A percentile compares a stretch with the other conserved stretches of the same genome.
These are phyloP conservation scores for Heliosperma pusillum DNA, from an alignment of 148 eudicot species.

Conservation along the genomic window DNA sequence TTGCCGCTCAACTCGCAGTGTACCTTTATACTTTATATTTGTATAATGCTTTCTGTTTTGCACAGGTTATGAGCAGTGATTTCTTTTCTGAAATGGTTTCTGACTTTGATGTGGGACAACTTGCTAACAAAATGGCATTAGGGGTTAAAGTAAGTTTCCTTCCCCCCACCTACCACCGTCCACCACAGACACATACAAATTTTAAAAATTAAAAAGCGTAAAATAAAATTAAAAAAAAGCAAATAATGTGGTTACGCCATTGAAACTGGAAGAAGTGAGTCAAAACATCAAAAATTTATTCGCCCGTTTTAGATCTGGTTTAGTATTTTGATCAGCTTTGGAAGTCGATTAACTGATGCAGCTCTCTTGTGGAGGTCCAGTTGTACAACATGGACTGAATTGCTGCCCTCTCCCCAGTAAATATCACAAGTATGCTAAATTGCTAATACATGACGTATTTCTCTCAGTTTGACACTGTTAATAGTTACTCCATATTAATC, in stretches of 20 bases:
- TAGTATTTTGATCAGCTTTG: not conserved
- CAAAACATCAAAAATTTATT: not conserved
- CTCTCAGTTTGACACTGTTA: not conserved
- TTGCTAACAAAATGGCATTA: slow-evolving; percentile 19
- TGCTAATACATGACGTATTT: not conserved
- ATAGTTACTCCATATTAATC: not conserved
- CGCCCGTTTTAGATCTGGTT: not conserved
- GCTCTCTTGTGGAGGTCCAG: not conserved
- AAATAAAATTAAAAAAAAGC: not conserved
- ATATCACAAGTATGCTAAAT: not conserved
- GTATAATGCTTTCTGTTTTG: slow-evolving; percentile 2
- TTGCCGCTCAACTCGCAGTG: not conserved
- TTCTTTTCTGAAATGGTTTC: slow-evolving; percentile 34
- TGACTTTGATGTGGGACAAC: slow-evolving; percentile 28
- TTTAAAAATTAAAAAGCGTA: too few species aligned
- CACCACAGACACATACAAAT: too few species aligned
- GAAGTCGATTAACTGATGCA: not conserved
- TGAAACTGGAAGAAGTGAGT: not conserved
- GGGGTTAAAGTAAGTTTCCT: slow-evolving; percentile 31
- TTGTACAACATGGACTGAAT: not conserved
- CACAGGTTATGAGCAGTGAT: slow-evolving; percentile 43
- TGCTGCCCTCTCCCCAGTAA: not conserved
- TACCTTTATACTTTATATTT: not conserved
- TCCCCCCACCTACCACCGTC: not conserved
- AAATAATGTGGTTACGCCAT: not conserved